phyloP scores from a whole-genome alignment of 2,329 filamentous ascomycete species.

The Colletotrichum acutatum region DNA sequence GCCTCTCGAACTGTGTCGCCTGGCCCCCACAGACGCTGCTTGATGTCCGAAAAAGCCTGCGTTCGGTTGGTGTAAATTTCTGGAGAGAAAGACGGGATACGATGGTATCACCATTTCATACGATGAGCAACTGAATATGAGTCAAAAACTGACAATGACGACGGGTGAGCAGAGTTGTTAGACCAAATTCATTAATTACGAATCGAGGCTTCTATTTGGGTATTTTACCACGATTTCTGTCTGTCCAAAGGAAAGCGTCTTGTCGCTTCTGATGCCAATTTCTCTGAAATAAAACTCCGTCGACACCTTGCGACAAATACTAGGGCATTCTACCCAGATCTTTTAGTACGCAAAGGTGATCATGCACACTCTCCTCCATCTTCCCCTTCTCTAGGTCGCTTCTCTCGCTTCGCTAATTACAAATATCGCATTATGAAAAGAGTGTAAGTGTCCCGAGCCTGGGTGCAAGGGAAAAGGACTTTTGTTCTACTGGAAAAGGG shows the following conservation, averaged over 20 bases:
- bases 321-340: background rate
- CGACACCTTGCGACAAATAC: background rate
- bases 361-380: background rate
- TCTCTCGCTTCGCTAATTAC: conserved; percentile 24
- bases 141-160: background rate
- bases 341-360: background rate
- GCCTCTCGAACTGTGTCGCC: too few relatives aligned
- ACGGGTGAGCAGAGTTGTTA: background rate
- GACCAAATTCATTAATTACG: background rate
- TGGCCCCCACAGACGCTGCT: too few relatives aligned
- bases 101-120: too few relatives aligned
- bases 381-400: background rate
- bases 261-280: background rate
- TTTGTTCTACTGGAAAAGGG: background rate
- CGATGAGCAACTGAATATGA: too few relatives aligned
- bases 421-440: conserved; percentile 20
- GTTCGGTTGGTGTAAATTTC: too few relatives aligned
- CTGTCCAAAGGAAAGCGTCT: background rate
- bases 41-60: too few relatives aligned
- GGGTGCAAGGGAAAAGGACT: background rate
- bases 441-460: background rate
- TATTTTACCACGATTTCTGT: conserved; percentile 32
- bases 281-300: background rate
- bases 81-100: too few relatives aligned
- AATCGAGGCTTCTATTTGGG: conserved; percentile 34